Evolutionary conservation across 495 filamentous ascomycete species (phyloP).

Genomic region (Talaromyces wortmannii): DNA sequence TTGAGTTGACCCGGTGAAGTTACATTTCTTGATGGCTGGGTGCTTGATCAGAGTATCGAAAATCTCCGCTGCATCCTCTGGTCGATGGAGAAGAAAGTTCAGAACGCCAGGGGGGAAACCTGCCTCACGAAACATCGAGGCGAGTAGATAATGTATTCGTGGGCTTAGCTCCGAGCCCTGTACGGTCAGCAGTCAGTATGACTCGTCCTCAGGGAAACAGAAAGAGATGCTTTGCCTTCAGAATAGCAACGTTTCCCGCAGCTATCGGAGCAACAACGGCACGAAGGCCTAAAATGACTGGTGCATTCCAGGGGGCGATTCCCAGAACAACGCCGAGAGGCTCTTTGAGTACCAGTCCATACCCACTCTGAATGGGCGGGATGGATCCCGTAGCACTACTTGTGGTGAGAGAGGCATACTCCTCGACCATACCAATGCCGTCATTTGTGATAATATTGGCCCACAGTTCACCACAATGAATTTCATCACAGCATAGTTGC

Average conservation of each 20-base stretch:
- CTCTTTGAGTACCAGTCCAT: slow-evolving; percentile 66
- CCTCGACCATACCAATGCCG: slow-evolving; percentile 6
- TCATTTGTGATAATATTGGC: slow-evolving; percentile 3
- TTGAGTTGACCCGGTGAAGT: slow-evolving; percentile 53
- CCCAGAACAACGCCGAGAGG: slow-evolving; percentile 78
- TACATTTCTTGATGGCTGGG: slow-evolving; percentile 51
- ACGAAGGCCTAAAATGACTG: slow-evolving; percentile 60
- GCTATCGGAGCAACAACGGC: slow-evolving; percentile 71
- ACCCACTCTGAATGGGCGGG: background rate
- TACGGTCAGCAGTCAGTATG: background rate
- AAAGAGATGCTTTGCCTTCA: slow-evolving; percentile 39
- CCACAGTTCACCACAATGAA: slow-evolving; percentile 3
- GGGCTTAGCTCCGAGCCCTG: slow-evolving; percentile 66
- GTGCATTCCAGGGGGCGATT: slow-evolving; percentile 78
- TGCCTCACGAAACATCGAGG: slow-evolving; percentile 63
- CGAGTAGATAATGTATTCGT: slow-evolving; percentile 65
- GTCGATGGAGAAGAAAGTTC: slow-evolving; percentile 48
- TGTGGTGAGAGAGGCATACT: slow-evolving; percentile 8
- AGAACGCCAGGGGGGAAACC: slow-evolving; percentile 57
- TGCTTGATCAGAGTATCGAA: slow-evolving; percentile 53
- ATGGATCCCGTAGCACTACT: slow-evolving; percentile 2
- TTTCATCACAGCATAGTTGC: slow-evolving; percentile 1
- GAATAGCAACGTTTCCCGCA: slow-evolving; percentile 68
- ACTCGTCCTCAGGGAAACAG: background rate
- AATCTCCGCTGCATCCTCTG: slow-evolving; percentile 44